phyloP scores from a whole-genome alignment of 1,284 basidiomycete species.

The Leccinum colubrinum region DNA sequence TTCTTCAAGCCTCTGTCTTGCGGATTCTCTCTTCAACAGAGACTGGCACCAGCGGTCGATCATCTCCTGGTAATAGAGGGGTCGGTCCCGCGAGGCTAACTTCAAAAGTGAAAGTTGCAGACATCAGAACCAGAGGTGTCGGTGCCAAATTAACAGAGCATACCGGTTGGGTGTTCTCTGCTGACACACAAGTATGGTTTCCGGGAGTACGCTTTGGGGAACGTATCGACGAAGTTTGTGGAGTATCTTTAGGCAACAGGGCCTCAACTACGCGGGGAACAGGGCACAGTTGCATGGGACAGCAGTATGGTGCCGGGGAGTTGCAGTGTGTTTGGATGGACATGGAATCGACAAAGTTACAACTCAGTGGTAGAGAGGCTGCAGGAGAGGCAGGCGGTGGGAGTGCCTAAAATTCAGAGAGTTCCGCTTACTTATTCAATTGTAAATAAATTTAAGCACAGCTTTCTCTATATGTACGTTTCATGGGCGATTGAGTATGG shows the following conservation, averaged over 20 bases:
- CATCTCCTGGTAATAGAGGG: neutral
- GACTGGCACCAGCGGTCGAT: neutral
- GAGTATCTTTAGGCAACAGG: neutral
- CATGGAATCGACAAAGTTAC: neutral
- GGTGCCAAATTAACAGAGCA: neutral
- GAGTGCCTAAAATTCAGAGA: neutral
- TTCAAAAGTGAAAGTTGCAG: neutral
- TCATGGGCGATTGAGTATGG: neutral
- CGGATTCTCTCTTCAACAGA: neutral
- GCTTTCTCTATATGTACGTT: neutral
- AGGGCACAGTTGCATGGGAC: neutral
- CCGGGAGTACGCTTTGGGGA: no score
- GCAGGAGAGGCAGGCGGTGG: neutral
- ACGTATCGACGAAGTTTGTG: no score
- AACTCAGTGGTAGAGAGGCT: neutral
- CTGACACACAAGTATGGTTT: neutral
- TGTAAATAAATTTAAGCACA: no score
- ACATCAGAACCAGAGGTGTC: neutral
- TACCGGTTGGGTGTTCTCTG: neutral
- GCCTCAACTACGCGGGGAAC: neutral
- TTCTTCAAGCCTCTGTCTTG: neutral
- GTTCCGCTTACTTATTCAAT: neutral
- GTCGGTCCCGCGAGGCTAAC: neutral
- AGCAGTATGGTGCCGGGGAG: neutral
- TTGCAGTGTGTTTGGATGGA: neutral